Evolutionary conservation across 768 basidiomycete species (phyloP), one percentile per base, ranked within the genome.

Genomic region (Dendrothele bispora): DNA sequence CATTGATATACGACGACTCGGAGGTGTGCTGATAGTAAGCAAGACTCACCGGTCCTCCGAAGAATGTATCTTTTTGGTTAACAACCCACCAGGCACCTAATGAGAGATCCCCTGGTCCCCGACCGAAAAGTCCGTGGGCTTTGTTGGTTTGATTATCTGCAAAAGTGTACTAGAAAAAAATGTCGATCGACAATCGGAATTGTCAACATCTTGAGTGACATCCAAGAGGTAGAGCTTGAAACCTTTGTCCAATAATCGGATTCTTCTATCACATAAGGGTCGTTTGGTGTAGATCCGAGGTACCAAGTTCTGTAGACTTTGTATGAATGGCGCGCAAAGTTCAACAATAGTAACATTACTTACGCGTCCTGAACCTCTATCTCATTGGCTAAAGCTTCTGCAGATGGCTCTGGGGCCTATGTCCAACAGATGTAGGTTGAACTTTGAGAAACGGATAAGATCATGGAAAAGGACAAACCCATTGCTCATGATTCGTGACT

Each of bases 61-160:
- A 55, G 54, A 55, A 55, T 12, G 49, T 60, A 39, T 63, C 62
- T 43, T 59, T 60, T 43, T 61, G 60, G 43, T 61, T 61, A 3
- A 58, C 52, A 10, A 63, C 62, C 60, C 60, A 61, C 62, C 62
- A 63, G 4, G 60, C 62, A 17, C 57, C 62, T 26, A 60, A 38
- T 3, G 49, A 50, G 22, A 49, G 47, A n/a, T 52, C 47, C 2
- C 46, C 34, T 28, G 44, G 34, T 21, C 24, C 27, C 6, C 26
- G 40, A 6, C 46, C 52, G 26, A 54, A 57, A 29, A 63, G 36
- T 1, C 61, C 61, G 25, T 59, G 61, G 2, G 60, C 61, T 46
- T 63, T 61, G 60, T 63, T 63, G 4, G 61, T 63, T 46, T 63
- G 61, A 30, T 63, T 63, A 43, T 63, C 61, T 6, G 61, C 59